Evolutionary conservation across 139 green algal species (phyloP).

Genomic region (Chlamydomonas urium): DNA sequence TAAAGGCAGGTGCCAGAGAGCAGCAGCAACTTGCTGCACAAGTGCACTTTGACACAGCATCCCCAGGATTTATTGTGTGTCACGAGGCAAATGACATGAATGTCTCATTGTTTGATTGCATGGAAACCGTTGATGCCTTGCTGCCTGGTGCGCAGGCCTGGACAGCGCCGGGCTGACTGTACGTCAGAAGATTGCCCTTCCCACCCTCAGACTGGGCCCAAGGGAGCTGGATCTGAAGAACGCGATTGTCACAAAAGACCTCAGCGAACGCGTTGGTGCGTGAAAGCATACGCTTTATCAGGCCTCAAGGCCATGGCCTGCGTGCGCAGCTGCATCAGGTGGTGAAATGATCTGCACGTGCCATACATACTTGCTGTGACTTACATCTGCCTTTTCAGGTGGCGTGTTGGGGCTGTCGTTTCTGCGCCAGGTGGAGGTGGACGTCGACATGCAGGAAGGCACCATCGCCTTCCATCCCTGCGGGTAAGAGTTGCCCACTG

Average conservation of each 20-base stretch:
- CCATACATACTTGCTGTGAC: background rate
- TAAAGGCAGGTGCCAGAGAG: too few relatives aligned
- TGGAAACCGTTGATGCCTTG: background rate
- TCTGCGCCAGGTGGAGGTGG: slow-evolving; percentile 5
- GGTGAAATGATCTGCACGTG: too few relatives aligned
- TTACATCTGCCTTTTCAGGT: background rate
- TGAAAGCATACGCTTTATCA: too few relatives aligned
- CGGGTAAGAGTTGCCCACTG: background rate
- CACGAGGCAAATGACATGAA: too few relatives aligned
- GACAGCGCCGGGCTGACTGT: background rate
- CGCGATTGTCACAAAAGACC: slow-evolving; percentile 4
- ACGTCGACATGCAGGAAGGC: background rate
- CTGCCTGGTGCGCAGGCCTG: background rate
- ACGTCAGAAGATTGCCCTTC: background rate
- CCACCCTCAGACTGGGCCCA: background rate
- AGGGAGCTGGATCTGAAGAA: slow-evolving; percentile 4
- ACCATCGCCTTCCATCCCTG: background rate
- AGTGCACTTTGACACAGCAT: too few relatives aligned
- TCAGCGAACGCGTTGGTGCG: too few relatives aligned
- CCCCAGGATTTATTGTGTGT: too few relatives aligned
- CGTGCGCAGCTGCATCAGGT: too few relatives aligned
- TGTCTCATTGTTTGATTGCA: too few relatives aligned
- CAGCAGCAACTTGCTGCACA: too few relatives aligned
- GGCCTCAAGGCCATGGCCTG: too few relatives aligned
- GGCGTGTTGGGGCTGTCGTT: slow-evolving; percentile 5